Evolutionary conservation across 2,329 filamentous ascomycete species (phyloP).

Genomic region (Pestalotiopsis sp.): DNA sequence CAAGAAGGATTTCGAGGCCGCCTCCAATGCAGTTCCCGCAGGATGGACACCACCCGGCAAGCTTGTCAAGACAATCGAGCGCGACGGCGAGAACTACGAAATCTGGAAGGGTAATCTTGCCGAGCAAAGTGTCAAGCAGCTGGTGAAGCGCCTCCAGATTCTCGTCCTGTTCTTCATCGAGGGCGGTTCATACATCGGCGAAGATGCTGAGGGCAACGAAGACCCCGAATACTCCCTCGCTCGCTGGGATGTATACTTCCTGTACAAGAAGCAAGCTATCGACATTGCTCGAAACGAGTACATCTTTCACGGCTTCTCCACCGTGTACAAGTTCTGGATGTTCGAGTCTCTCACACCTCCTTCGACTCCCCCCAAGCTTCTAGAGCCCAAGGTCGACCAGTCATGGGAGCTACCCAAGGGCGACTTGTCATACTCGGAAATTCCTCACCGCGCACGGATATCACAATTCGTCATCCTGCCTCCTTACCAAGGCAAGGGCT

Average conservation of each 20-base stretch:
- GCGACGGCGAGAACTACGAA: slow-evolving; percentile 69
- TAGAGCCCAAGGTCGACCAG: slow-evolving; percentile 22
- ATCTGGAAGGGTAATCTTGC: slow-evolving; percentile 80
- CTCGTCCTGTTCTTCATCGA: slow-evolving; percentile 89
- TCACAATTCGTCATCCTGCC: slow-evolving; percentile 93
- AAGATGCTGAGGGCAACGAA: slow-evolving; percentile 51
- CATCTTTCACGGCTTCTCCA: slow-evolving; percentile 85
- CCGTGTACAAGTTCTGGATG: slow-evolving; percentile 84
- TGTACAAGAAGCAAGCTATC: slow-evolving; percentile 68
- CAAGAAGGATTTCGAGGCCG: slow-evolving; percentile 61
- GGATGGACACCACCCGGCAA: slow-evolving; percentile 75
- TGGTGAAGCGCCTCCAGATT: slow-evolving; percentile 82
- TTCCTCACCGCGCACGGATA: slow-evolving; percentile 80
- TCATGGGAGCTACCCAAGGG: slow-evolving; percentile 48
- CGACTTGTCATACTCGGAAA: slow-evolving; percentile 53
- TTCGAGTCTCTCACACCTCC: slow-evolving; percentile 53
- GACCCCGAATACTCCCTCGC: slow-evolving; percentile 73
- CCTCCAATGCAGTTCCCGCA: slow-evolving; percentile 48
- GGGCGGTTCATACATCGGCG: slow-evolving; percentile 75
- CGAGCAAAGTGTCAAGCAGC: slow-evolving; percentile 68
- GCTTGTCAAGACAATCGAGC: slow-evolving; percentile 65
- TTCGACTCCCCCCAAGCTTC: slow-evolving; percentile 33
- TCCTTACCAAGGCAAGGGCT: slow-evolving; percentile 79
- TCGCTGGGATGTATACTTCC: slow-evolving; percentile 90
- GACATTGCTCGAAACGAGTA: slow-evolving; percentile 61